Percentiles rank a stretch among this genome's conserved stretches.
These are phyloP conservation scores for Asterella californica DNA, from an alignment of 225 moss, liverwort and hornwort genomes.

Conservation along the genomic window DNA sequence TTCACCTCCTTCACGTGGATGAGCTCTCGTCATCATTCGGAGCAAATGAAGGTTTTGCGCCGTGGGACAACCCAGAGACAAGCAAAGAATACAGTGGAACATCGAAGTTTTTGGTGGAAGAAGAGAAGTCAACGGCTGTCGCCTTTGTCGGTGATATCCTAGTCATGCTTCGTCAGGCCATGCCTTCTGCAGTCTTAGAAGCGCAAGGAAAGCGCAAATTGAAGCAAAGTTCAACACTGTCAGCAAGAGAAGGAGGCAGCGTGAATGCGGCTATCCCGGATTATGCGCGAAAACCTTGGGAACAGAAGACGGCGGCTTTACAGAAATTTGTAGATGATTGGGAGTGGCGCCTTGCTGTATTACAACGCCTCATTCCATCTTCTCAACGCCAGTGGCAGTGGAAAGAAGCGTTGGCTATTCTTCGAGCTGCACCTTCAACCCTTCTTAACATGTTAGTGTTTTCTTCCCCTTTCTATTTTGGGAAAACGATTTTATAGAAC, in stretches of 20 bases:
- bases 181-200: constrained; percentile 59
- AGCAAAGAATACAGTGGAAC: constrained; percentile 38
- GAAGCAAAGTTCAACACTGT: constrained; percentile 45
- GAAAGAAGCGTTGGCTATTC: constrained; percentile 76
- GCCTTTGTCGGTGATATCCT: constrained; percentile 63
- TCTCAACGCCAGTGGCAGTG: constrained; percentile 83
- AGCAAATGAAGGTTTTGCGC: constrained; percentile 35
- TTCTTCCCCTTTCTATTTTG: background rate
- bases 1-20: constrained; percentile 85
- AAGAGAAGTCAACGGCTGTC: constrained; percentile 54
- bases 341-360: constrained; percentile 87
- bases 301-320: constrained; percentile 55
- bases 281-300: constrained; percentile 69
- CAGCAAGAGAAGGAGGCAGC: constrained; percentile 38
- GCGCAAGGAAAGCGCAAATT: constrained; percentile 53
- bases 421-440: constrained; percentile 86
- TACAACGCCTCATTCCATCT: constrained; percentile 68
- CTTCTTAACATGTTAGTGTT: constrained; percentile 72
- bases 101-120: constrained; percentile 25
- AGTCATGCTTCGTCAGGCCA: constrained; percentile 59
- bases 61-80: constrained; percentile 26
- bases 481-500: too few relatives aligned
- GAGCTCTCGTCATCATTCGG: constrained; percentile 42
- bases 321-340: constrained; percentile 81
- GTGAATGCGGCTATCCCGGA: constrained; percentile 54